These are phyloP conservation scores for Trichoderma koningiopsis DNA, from an alignment of 2,329 filamentous ascomycete genomes.

Conservation along the genomic window DNA sequence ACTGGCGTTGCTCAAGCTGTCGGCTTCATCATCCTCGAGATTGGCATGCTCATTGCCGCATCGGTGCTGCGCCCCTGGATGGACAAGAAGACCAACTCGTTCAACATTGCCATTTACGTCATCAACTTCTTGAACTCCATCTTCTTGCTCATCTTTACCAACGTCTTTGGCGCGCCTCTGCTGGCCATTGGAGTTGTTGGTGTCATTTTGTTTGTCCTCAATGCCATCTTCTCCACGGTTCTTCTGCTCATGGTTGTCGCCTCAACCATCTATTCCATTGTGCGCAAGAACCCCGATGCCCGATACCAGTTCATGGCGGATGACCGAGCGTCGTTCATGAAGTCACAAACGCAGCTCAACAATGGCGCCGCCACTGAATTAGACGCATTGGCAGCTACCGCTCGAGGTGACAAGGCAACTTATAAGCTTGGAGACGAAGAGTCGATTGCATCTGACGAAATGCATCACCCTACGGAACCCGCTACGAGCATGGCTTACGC, in stretches of 20 bases:
- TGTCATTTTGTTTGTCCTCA: constrained; percentile 84
- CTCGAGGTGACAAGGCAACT: constrained; percentile 74
- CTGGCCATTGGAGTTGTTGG: constrained; percentile 87
- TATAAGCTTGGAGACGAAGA: constrained; percentile 47
- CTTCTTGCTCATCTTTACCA: constrained; percentile 85
- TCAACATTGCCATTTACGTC: constrained; percentile 89
- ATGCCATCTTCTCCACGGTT: constrained; percentile 80
- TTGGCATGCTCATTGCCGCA: constrained; percentile 72
- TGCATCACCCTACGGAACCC: constrained; percentile 1
- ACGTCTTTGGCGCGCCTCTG: constrained; percentile 79
- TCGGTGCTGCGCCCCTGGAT: constrained; percentile 90
- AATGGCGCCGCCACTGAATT: constrained; percentile 71
- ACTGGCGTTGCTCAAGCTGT: constrained; percentile 69
- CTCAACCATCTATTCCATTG: constrained; percentile 68
- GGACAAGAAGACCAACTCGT: constrained; percentile 97
- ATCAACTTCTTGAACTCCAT: constrained; percentile 91
- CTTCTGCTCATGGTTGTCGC: constrained; percentile 75
- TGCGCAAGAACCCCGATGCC: constrained; percentile 91
- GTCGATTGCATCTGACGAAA: constrained; percentile 42
- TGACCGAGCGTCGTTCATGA: constrained; percentile 95
- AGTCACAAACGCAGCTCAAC: constrained; percentile 81
- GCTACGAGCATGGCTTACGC: constrained; percentile 14
- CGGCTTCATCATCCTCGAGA: constrained; percentile 83
- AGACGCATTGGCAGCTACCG: constrained; percentile 85
- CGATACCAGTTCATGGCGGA: constrained; percentile 97